phyloP scores from a whole-genome alignment of 2,329 filamentous ascomycete species.

The Colletotrichum australisinense region DNA sequence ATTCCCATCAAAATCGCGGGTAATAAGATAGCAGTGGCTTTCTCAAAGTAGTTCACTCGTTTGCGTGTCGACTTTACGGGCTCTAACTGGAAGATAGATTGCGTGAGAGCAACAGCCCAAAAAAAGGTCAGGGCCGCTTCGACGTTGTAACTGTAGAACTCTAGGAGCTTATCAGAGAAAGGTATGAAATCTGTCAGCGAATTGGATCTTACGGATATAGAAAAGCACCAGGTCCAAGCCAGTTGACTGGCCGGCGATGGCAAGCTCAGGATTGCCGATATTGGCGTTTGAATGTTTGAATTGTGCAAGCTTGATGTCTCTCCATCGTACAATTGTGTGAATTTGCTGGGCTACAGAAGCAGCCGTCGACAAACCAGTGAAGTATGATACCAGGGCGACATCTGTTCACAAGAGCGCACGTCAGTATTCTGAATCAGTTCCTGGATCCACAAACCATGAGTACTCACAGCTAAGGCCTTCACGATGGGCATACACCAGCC shows the following conservation, averaged over 20 bases:
- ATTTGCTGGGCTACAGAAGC: constrained; percentile 56
- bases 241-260: constrained; percentile 53
- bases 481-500: constrained; percentile 51
- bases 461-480: constrained; percentile 55
- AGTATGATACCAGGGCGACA: constrained; percentile 51
- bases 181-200: fast-evolving
- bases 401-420: constrained; percentile 44
- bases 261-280: constrained; percentile 52
- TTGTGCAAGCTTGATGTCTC: constrained; percentile 51
- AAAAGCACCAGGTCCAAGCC: constrained; percentile 56
- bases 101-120: constrained; percentile 54
- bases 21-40: constrained; percentile 48
- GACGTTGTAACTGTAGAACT: constrained; percentile 63
- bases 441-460: not conserved
- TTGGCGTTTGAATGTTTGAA: constrained; percentile 49
- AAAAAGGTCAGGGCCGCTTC: constrained; percentile 58
- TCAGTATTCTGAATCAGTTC: not conserved
- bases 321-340: constrained; percentile 53
- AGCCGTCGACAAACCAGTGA: constrained; percentile 48
- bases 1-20: constrained; percentile 49
- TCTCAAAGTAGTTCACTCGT: constrained; percentile 43
- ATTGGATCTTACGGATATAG: constrained; percentile 56
- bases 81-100: constrained; percentile 46
- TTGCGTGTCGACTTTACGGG: constrained; percentile 42
- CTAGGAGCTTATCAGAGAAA: constrained; percentile 43